These are phyloP conservation scores for Haplographium delicatum DNA, from an alignment of 495 filamentous ascomycete genomes.

Conservation along the genomic window DNA sequence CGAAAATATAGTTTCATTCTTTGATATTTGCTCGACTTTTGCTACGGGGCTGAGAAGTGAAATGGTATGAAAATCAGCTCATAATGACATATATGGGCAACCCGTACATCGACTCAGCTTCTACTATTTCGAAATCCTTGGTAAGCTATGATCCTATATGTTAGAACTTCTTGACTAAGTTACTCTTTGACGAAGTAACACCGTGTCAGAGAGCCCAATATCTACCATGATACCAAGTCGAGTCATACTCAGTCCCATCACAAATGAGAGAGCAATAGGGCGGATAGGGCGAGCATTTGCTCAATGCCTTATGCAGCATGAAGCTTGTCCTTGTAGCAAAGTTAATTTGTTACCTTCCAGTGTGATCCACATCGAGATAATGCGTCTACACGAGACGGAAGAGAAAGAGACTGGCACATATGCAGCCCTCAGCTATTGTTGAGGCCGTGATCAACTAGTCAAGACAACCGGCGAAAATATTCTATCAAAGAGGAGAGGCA, in stretches of 20 bases:
- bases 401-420: not conserved
- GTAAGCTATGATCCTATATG: not conserved
- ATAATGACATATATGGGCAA: not conserved
- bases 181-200: not conserved
- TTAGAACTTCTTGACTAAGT: not conserved
- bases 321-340: not conserved
- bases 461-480: conserved; percentile 13
- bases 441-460: conserved; percentile 17
- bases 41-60: not conserved
- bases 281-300: conserved; percentile 4
- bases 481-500: conserved; percentile 2
- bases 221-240: conserved; percentile 8
- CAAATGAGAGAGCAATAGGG: not conserved
- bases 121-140: conserved; percentile 4
- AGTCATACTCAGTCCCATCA: not conserved
- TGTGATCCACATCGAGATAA: conserved; percentile 5
- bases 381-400: conserved; percentile 3
- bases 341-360: conserved; percentile 3
- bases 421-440: conserved; percentile 22
- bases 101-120: not conserved
- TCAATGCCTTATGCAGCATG: conserved; percentile 2
- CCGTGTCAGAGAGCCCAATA: conserved; percentile 5
- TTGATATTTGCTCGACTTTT: not conserved
- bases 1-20: not conserved
- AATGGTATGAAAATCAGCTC: not conserved